Conservation (phyloP, 2,329 filamentous ascomycete species). For the Epichloe glyceriae region DNA sequence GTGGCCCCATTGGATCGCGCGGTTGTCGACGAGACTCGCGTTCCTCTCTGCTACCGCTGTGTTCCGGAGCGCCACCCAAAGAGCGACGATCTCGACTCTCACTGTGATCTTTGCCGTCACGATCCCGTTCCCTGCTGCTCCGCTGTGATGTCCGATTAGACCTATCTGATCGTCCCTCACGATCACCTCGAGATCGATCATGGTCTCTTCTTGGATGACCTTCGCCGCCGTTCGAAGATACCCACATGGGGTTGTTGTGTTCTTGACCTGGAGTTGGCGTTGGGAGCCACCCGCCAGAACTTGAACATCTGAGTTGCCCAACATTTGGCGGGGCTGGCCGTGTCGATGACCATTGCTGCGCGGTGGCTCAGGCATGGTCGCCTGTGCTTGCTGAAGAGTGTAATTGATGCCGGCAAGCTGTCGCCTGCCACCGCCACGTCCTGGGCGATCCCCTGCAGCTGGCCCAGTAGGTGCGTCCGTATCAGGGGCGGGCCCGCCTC, state of each 20-base stretch:
- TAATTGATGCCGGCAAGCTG: conserved; percentile 49
- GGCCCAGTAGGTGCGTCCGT: conserved; percentile 22
- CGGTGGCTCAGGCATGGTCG: conserved; percentile 24
- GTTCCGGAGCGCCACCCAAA: conserved; percentile 18
- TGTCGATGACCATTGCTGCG: conserved; percentile 22
- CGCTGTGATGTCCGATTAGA: conserved; percentile 30
- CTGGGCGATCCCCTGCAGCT: conserved; percentile 22
- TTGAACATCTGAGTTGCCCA: conserved; percentile 43
- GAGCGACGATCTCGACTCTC: conserved; percentile 33
- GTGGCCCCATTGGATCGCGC: conserved; percentile 18
- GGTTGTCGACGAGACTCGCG: conserved; percentile 20
- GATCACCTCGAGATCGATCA: conserved; percentile 31
- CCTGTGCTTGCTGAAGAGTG: conserved; percentile 39
- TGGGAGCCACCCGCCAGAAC: conserved; percentile 42
- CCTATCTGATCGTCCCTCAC: conserved; percentile 28
- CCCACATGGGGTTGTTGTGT: conserved; percentile 29
- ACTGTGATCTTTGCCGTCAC: conserved; percentile 30
- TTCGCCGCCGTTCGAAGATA: conserved; percentile 19
- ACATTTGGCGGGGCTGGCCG: conserved; percentile 25
- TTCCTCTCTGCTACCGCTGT: conserved; percentile 18
- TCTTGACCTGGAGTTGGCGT: conserved; percentile 36
- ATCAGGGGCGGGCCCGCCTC: conserved; percentile 12
- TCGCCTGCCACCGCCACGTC: conserved; percentile 30
- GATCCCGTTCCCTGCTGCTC: conserved; percentile 37
- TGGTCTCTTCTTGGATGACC: conserved; percentile 21